phyloP scores from a whole-genome alignment of 208 protist genomes.

The Wallacemonas sp. region DNA sequence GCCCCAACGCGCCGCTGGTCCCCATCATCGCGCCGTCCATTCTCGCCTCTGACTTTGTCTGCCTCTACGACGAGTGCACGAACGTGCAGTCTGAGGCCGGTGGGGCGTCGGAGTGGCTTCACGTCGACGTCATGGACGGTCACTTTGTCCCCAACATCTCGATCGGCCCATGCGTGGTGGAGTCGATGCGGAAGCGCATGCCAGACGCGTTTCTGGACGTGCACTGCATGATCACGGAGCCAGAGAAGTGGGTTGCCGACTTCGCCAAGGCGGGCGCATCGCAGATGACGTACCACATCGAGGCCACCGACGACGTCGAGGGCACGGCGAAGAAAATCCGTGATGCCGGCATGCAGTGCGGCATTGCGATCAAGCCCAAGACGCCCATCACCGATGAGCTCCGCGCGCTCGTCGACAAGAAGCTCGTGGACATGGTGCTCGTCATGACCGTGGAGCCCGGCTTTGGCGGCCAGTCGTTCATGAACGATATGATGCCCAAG shows the following conservation, averaged over 20 bases:
- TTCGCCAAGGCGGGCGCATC: slow-evolving; percentile 90
- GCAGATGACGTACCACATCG: slow-evolving; percentile 96
- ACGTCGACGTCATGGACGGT: slow-evolving; percentile 98
- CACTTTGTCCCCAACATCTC: slow-evolving; percentile 98
- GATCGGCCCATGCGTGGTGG: slow-evolving; percentile 94
- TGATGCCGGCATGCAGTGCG: slow-evolving; percentile 87
- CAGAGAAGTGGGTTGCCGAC: slow-evolving; percentile 85
- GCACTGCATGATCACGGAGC: slow-evolving; percentile 96
- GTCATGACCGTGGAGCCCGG: slow-evolving; percentile 99
- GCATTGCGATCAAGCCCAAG: slow-evolving; percentile 96
- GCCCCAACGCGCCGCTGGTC: slow-evolving; percentile 35
- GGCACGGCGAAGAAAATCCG: slow-evolving; percentile 69
- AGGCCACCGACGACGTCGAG: slow-evolving; percentile 74
- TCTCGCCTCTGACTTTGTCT: slow-evolving; percentile 88
- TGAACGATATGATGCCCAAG: slow-evolving; percentile 97
- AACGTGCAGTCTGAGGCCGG: slow-evolving; percentile 67
- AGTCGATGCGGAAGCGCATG: slow-evolving; percentile 84
- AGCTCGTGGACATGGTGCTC: slow-evolving; percentile 96
- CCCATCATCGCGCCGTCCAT: slow-evolving; percentile 91
- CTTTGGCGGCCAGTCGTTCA: slow-evolving; percentile 99
- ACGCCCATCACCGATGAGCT: slow-evolving; percentile 76
- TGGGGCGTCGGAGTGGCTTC: slow-evolving; percentile 94
- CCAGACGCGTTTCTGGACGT: slow-evolving; percentile 93
- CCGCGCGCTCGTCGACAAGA: slow-evolving; percentile 60
- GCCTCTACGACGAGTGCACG: slow-evolving; percentile 78